Conservation (phyloP, 352 stramenopile genomes). For the Pythium aphanidermatum region DNA sequence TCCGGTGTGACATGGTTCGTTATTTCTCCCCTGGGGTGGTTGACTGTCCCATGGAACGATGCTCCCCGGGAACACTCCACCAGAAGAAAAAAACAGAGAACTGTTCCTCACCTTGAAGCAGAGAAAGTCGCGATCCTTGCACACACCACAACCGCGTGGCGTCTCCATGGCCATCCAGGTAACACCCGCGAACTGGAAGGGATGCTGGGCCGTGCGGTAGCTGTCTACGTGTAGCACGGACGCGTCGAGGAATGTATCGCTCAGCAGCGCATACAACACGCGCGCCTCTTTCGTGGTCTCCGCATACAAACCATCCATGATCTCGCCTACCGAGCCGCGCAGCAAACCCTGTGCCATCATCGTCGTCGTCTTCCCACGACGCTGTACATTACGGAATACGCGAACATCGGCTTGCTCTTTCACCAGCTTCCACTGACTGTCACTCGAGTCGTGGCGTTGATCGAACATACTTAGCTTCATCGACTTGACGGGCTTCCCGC, state of each 20-base stretch:
- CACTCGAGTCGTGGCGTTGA: background rate
- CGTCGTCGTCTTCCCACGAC: conserved; percentile 34
- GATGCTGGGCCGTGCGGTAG: conserved; percentile 42
- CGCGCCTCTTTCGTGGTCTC: conserved; percentile 60
- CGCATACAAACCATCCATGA: conserved; percentile 76
- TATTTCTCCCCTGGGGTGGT: too few species aligned
- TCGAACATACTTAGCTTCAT: background rate
- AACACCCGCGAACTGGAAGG: conserved; percentile 72
- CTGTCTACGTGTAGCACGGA: conserved; percentile 67
- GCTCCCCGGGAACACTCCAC: background rate
- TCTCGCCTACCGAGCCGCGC: conserved; percentile 52
- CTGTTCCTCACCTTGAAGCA: conserved; percentile 61
- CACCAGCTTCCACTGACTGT: conserved; percentile 61
- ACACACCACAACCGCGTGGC: conserved; percentile 38
- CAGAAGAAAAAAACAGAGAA: background rate
- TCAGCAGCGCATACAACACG: conserved; percentile 59
- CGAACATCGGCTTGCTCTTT: conserved; percentile 52
- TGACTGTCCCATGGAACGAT: too few species aligned
- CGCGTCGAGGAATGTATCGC: conserved; percentile 43
- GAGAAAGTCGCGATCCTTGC: conserved; percentile 61
- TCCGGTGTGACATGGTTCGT: too few species aligned
- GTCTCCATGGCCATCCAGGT: conserved; percentile 63
- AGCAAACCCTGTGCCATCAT: conserved; percentile 59
- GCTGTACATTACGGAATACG: conserved; percentile 42
- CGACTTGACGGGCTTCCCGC: background rate